Conservation (phyloP, 2,329 filamentous ascomycete species). For the Didymosphaeria variabile region DNA sequence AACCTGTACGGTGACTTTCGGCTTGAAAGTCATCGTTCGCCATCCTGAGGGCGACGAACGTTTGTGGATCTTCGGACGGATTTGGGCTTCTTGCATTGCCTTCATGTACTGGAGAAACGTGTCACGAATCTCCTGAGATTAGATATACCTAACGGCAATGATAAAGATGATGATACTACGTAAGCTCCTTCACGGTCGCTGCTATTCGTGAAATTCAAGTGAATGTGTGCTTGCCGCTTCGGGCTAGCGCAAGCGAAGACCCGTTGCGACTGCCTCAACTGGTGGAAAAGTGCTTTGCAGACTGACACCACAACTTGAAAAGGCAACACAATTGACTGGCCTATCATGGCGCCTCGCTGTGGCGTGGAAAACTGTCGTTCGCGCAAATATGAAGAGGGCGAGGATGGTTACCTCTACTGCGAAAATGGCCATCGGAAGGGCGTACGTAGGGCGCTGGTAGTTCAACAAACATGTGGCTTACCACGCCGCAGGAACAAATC, state of each 20-base stretch:
- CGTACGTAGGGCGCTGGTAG: slow-evolving; percentile 55
- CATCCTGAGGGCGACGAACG: slow-evolving; percentile 43
- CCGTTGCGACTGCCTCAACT: slow-evolving; percentile 16
- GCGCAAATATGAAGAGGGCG: slow-evolving; percentile 70
- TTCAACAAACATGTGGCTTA: background rate
- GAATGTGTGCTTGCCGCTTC: slow-evolving; percentile 34
- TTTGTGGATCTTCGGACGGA: slow-evolving; percentile 48
- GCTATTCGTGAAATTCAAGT: slow-evolving; percentile 32
- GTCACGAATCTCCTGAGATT: slow-evolving; percentile 47
- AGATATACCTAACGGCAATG: slow-evolving; percentile 47
- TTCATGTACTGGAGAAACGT: slow-evolving; percentile 45
- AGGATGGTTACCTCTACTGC: slow-evolving; percentile 81
- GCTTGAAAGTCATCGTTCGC: slow-evolving; percentile 37
- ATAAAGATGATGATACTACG: slow-evolving; percentile 47
- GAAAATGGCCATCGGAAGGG: slow-evolving; percentile 81
- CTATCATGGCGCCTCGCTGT: slow-evolving; percentile 47
- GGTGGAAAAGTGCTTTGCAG: slow-evolving; percentile 13
- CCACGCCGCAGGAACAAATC: slow-evolving; percentile 33
- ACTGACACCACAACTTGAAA: slow-evolving; percentile 19
- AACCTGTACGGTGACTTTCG: slow-evolving; percentile 39
- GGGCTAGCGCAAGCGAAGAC: slow-evolving; percentile 29
- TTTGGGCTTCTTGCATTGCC: slow-evolving; percentile 51
- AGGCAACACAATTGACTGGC: background rate
- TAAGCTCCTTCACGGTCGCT: slow-evolving; percentile 26
- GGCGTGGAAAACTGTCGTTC: slow-evolving; percentile 74